phyloP scores from a whole-genome alignment of 1,284 basidiomycete genomes.

The Neotropicomus parvogracilis region DNA sequence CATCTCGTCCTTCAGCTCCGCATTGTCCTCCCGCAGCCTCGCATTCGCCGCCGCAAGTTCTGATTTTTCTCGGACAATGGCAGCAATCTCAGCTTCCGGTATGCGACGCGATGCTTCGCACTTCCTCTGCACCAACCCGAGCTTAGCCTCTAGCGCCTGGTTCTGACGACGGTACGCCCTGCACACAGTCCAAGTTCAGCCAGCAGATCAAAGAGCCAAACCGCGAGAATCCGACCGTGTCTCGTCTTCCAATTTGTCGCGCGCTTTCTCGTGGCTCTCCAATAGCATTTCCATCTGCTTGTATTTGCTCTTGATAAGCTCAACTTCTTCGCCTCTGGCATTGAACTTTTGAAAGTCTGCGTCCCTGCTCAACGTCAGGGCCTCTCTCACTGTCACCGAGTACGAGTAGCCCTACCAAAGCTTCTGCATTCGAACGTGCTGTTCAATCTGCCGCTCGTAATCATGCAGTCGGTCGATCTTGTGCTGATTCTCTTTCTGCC shows the following conservation, averaged over 20 bases:
- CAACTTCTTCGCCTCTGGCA: slow-evolving; percentile 55
- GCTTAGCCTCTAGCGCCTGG: slow-evolving; percentile 53
- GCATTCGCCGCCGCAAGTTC: slow-evolving; percentile 46
- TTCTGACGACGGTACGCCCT: slow-evolving; percentile 57
- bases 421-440: slow-evolving; percentile 63
- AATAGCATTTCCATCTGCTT: slow-evolving; percentile 62
- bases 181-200: slow-evolving; percentile 13
- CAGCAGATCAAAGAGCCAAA: background rate
- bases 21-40: slow-evolving; percentile 55
- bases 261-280: slow-evolving; percentile 51
- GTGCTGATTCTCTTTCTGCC: slow-evolving; percentile 66
- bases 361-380: slow-evolving; percentile 48
- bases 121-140: slow-evolving; percentile 38
- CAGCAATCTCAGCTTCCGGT: slow-evolving; percentile 39
- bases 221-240: slow-evolving; percentile 45
- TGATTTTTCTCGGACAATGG: slow-evolving; percentile 44
- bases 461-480: slow-evolving; percentile 70
- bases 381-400: background rate
- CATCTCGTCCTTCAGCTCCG: slow-evolving; percentile 56
- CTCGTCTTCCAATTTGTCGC: slow-evolving; percentile 48
- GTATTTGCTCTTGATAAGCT: slow-evolving; percentile 51
- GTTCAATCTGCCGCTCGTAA: slow-evolving; percentile 71
- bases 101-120: slow-evolving; percentile 35
- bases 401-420: slow-evolving; percentile 52
- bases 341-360: slow-evolving; percentile 68